Base-by-base conservation (phyloP, 1,284 basidiomycete species). In the Chondrostereum purpureum region DNA sequence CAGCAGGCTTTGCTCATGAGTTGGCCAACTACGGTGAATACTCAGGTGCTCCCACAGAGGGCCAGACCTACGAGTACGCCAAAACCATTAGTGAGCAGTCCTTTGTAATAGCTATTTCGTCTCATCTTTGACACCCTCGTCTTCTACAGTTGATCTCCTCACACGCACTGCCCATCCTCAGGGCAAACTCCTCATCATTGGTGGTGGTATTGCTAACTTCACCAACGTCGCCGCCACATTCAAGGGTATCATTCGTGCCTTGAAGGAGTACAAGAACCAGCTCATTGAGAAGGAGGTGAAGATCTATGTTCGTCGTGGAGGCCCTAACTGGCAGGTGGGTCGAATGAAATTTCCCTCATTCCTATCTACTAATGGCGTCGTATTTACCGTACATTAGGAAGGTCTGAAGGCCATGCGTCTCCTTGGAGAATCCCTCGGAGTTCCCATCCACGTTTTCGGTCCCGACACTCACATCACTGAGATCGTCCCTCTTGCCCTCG, bases 11-110 rank as follows among this genome's bases (percentile, higher is more conserved):
- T 61, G 93, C 96, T 34, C 79, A 95, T 64, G 96, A 99, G 69
- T 87, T 99, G 51, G 95, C 96, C 66, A 99, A 99, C 78, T 99
- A 99, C 63, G 96, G 95, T 60, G 96, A 99, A 71, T 99, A 99
- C 79, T 95, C 92, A 55, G 96, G 96, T 66, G 96, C 96, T 10
- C 96, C 96, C 39, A 93, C 92, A 14, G 92, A 98, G 69, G 92
- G 91, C 44, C 95, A 99, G 73, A 99, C 95, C 2, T 99, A 95
- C 70, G 95, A 99, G 70, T 99, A 99, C 62, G 95, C 95, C 55
- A 98, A 98, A 78, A 99, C 96, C 23, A 94, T 99, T 64, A 72
- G 84, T 88, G 54, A 63, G n/a, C n/a, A n/a, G 83, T 75, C 4
- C 27, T 34, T 36, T 44, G 31, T 19, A n/a, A 8, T 23, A n/a